Conservation (phyloP, 495 filamentous ascomycete species). For the Xanthoparmelia taractica region DNA sequence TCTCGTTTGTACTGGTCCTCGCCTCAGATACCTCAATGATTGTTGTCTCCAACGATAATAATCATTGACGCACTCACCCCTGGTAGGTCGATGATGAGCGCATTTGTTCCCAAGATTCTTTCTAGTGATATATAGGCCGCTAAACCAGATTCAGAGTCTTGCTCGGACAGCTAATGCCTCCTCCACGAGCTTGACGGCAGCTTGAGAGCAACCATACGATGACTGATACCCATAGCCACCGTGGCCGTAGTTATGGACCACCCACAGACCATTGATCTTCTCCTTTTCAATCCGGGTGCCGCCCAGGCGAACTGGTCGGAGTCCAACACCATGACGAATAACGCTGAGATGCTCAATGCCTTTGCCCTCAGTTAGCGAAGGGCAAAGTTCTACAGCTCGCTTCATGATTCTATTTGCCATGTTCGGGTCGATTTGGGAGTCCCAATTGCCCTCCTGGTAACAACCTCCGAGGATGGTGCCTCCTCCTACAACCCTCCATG, state of each 20-base stretch:
- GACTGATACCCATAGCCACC: slow-evolving; percentile 89
- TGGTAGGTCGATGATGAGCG: not conserved
- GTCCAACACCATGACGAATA: slow-evolving; percentile 81
- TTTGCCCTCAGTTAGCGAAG: slow-evolving; percentile 64
- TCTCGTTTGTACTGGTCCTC: not conserved
- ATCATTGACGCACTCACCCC: not conserved
- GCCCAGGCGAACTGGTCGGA: slow-evolving; percentile 66
- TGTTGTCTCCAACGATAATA: not conserved
- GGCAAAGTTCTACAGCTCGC: slow-evolving; percentile 62
- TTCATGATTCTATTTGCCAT: slow-evolving; percentile 84
- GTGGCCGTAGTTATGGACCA: slow-evolving; percentile 96
- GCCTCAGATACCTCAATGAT: not conserved
- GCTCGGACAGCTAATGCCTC: slow-evolving; percentile 39
- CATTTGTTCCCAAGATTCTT: not conserved
- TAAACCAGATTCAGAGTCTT: slow-evolving; percentile 9
- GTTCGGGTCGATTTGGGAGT: slow-evolving; percentile 71
- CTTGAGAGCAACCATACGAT: slow-evolving; percentile 72
- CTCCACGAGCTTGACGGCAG: slow-evolving; percentile 62
- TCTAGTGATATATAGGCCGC: not conserved
- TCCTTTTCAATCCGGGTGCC: slow-evolving; percentile 83
- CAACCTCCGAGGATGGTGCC: slow-evolving; percentile 82
- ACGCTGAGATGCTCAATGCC: slow-evolving; percentile 75
- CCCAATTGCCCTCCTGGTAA: slow-evolving; percentile 78
- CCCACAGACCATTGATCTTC: slow-evolving; percentile 55
- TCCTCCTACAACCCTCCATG: slow-evolving; percentile 41